Evolutionary conservation across 345 rosid species (phyloP), one percentile per base, ranked within the genome.

Genomic region (Noccaea bulbosa): DNA sequence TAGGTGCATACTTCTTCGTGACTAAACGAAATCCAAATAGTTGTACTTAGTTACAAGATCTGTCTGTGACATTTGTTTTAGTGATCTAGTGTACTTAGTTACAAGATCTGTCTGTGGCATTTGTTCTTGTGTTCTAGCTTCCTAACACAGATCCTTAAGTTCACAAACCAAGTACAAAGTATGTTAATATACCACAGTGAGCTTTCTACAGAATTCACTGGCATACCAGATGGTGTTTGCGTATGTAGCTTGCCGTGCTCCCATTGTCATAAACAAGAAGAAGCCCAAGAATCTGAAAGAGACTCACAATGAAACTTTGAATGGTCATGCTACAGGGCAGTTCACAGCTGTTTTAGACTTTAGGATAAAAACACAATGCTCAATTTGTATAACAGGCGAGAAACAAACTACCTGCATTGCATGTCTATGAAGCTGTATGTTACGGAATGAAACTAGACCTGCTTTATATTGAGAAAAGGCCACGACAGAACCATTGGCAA

Each of bases 241-340:
- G 96, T 72, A 93, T 87, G 65, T 93, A 91, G 77, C 73, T 87
- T 71, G 96, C 88, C 1, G 96, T 85, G 87, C 96, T 88, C 75
- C 98, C 98, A 80, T 89, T 85, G 82, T 93, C 98, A 67, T 88
- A 89, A 81, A 82, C 89, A 79, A 93, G 83, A 78, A 93, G 94
- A 81, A 89, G 95, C 54, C 93, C 87, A 77, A 93, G 90, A 69
- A 93, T 89, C 98, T 93, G 84, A 12, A 58, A 49, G 45, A 38
- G 51, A 10, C 15, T 49, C 62, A 71, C 60, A 32, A 17, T 50
- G 47, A 73, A 24, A 41, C 64, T 46, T 24, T 45, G 34, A 55
- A 65, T 11, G 10, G 30, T 54, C 60, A 54, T 20, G 44, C 59
- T 50, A 47, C 14, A 30, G 20, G 55, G 11, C 11, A 40, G 55